Percentiles rank a stretch among this genome's conserved stretches.
Conservation (phyloP, 1,284 basidiomycete species). For the Pseudozyma tsukubaensis region DNA sequence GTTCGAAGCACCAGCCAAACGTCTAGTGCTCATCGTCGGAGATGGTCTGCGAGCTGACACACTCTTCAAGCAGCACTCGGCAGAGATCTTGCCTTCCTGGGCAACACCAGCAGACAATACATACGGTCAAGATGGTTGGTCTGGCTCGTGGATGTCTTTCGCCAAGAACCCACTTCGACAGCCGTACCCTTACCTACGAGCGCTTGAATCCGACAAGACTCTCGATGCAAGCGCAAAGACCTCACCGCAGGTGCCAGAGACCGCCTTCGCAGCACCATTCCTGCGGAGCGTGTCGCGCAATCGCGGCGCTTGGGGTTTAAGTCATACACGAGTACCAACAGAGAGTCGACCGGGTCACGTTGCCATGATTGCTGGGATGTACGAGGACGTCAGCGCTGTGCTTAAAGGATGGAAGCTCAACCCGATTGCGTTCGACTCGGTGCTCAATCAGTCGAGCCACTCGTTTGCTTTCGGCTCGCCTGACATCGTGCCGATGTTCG, state of each 20-base stretch:
- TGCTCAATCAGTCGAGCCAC: constrained; percentile 83
- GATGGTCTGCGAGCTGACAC: constrained; percentile 81
- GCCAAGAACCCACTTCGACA: constrained; percentile 24
- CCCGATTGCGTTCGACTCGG: constrained; percentile 88
- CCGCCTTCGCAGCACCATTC: constrained; percentile 76
- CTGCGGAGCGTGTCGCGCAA: constrained; percentile 77
- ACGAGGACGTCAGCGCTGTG: constrained; percentile 90
- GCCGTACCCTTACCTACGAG: constrained; percentile 28
- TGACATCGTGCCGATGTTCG: constrained; percentile 90
- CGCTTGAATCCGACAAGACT: constrained; percentile 18
- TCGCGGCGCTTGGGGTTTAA: constrained; percentile 81
- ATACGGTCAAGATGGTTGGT: constrained; percentile 7
- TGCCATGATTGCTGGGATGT: constrained; percentile 90
- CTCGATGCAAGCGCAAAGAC: background rate
- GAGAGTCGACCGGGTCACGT: constrained; percentile 88
- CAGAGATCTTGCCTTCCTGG: constrained; percentile 42
- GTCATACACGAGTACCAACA: constrained; percentile 87
- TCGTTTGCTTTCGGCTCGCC: constrained; percentile 89
- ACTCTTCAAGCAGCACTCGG: constrained; percentile 73
- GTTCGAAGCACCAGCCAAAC: constrained; percentile 73
- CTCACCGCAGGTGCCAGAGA: background rate
- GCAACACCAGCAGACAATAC: constrained; percentile 15
- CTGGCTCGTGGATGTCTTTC: constrained; percentile 32
- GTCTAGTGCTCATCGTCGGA: constrained; percentile 85
- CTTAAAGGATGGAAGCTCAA: constrained; percentile 91